Evolutionary conservation across 2,329 filamentous ascomycete species (phyloP).

Genomic region (Thelonectria rubi): DNA sequence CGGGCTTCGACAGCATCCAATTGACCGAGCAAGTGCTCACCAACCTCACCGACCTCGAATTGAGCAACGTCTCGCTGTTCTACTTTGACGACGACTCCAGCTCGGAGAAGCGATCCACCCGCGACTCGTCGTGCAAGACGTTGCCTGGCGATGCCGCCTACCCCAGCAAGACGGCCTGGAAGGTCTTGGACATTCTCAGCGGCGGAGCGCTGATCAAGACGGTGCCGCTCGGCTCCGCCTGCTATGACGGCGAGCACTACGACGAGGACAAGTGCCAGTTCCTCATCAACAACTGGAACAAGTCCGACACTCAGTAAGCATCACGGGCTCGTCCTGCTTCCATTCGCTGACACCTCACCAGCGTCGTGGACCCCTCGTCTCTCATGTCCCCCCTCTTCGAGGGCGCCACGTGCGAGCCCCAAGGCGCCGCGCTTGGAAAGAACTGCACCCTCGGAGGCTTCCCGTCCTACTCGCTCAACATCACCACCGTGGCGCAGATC

Average conservation of each 20-base stretch:
- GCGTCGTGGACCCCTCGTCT: constrained; percentile 49
- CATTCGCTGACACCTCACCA: constrained; percentile 24
- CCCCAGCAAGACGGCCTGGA: constrained; percentile 42
- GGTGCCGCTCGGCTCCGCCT: constrained; percentile 44
- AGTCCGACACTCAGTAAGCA: constrained; percentile 31
- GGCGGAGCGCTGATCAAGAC: constrained; percentile 45
- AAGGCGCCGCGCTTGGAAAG: constrained; percentile 31
- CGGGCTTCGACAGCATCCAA: constrained; percentile 39
- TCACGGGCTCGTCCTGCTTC: not conserved
- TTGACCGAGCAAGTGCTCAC: constrained; percentile 46
- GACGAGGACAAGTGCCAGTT: constrained; percentile 41
- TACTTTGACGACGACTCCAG: constrained; percentile 39
- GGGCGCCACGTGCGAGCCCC: constrained; percentile 48
- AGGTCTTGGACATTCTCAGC: constrained; percentile 46
- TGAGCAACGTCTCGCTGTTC: constrained; percentile 45
- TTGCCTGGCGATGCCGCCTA: constrained; percentile 45
- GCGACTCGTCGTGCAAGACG: constrained; percentile 41
- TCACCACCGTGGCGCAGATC: constrained; percentile 52
- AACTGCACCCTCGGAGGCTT: constrained; percentile 52
- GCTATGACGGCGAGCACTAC: constrained; percentile 43
- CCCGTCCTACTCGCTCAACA: constrained; percentile 53
- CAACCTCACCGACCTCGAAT: constrained; percentile 41
- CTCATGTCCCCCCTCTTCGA: constrained; percentile 52
- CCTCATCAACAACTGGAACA: constrained; percentile 41
- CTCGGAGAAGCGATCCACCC: constrained; percentile 30